Percentiles rank a stretch among this genome's conserved stretches.
Conservation (phyloP, 495 filamentous ascomycete genomes). For the Pseudevernia furfuracea region DNA sequence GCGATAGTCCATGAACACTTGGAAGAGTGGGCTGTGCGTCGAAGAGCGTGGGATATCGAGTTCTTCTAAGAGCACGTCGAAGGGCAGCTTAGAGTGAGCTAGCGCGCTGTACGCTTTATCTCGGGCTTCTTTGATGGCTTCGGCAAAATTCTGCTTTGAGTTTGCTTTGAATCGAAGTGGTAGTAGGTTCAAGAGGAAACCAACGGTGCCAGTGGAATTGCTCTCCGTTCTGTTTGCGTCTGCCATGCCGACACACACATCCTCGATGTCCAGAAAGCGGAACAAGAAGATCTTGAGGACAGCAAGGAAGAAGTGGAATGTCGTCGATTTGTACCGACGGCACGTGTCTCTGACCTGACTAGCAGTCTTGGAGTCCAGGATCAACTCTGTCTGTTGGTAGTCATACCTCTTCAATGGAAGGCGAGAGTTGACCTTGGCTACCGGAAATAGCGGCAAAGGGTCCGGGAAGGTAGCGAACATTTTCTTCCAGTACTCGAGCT, state of each 20-base stretch:
- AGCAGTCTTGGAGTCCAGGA: neutral
- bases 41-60: slow-evolving; percentile 32
- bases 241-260: slow-evolving; percentile 40
- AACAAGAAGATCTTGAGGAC: slow-evolving; percentile 29
- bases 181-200: slow-evolving; percentile 41
- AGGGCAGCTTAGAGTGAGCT: slow-evolving; percentile 35
- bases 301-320: slow-evolving; percentile 42
- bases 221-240: slow-evolving; percentile 27
- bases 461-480: slow-evolving; percentile 21
- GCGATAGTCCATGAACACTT: slow-evolving; percentile 39
- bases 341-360: slow-evolving; percentile 10
- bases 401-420: slow-evolving; percentile 2
- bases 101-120: slow-evolving; percentile 28
- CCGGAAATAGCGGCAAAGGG: slow-evolving; percentile 29
- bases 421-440: slow-evolving; percentile 15
- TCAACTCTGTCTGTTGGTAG: slow-evolving; percentile 1
- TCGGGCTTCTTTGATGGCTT: slow-evolving; percentile 17
- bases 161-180: slow-evolving; percentile 34
- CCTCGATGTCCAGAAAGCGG: slow-evolving; percentile 23
- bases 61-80: slow-evolving; percentile 38
- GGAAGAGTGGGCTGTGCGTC: slow-evolving; percentile 34
- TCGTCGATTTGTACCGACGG: slow-evolving; percentile 12
- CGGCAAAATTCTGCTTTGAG: slow-evolving; percentile 1
- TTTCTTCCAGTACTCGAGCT: slow-evolving; percentile 29
- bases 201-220: slow-evolving; percentile 27